Evolutionary conservation across 495 filamentous ascomycete genomes (phyloP), one percentile per base, ranked within the genome.

Genomic region (Lasiosphaeris hirsuta): DNA sequence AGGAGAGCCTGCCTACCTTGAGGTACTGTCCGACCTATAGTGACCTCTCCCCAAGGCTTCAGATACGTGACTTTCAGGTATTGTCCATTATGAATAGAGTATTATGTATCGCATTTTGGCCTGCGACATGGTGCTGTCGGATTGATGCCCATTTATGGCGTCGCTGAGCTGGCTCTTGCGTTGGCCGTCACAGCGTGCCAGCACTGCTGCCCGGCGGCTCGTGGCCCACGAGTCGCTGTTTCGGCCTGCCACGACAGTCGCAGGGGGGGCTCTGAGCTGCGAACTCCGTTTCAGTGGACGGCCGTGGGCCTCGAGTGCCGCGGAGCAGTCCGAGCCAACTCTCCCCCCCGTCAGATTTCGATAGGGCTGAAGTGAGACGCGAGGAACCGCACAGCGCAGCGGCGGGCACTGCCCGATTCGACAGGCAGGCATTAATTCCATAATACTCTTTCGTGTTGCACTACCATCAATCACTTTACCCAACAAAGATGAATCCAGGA

Each of bases 71-170:
- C 43, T 23, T 15, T 46, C 3, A 46, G 43, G 43, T 23, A 46
- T 40, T 23, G 23, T 30, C 2, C 5, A 30, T 30, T 30, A 30
- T 30, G 23, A 30, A 30, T 30, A 30, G 23, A 30, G 23, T 30
- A 2, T 30, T 5, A 30, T 30, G 23, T 30, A 30, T 30, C 5
- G 23, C 23, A 30, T 30, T 30, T 30, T 30, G 23, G 23, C 23
- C 23, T 30, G 23, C 23, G 23, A 30, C 23, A 30, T 30, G 23
- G 23, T 30, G 23, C 23, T 30, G 23, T 30, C 23, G 23, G 23
- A 37, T 51, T 51, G 49, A 51, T 51, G 49, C 49, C 49, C 49
- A 51, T 51, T 51, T n/a, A 51, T 51, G 10, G 36, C 15, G 49
- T 40, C 49, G 49, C 38, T 51, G 49, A 14, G 49, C 49, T 51